These are phyloP conservation scores for Xerocomus nothofagi DNA, from an alignment of 1,284 basidiomycete species.

Conservation along the genomic window DNA sequence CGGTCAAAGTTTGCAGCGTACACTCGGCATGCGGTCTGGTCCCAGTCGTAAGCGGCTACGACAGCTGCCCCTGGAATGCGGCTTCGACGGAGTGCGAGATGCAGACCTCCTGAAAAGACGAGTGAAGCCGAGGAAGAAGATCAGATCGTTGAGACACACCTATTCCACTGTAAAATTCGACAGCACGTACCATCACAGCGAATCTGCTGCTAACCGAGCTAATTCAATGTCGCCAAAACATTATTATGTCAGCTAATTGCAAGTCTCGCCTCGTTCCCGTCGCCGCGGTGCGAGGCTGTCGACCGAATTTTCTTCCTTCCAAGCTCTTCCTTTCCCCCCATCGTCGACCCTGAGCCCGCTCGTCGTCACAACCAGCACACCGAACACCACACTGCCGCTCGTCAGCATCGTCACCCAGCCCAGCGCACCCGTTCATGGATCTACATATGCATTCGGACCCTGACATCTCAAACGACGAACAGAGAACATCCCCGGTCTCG, in stretches of 20 bases:
- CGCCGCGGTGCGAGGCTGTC: constrained; percentile 5
- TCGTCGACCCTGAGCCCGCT: background rate
- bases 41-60: constrained; percentile 76
- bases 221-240: too few relatives aligned
- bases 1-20: constrained; percentile 58
- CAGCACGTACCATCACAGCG: constrained; percentile 41
- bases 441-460: constrained; percentile 1
- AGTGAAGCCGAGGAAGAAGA: constrained; percentile 13
- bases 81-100: constrained; percentile 62
- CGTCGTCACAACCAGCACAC: background rate
- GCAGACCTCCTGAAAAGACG: constrained; percentile 59
- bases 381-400: background rate
- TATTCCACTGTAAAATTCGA: constrained; percentile 79
- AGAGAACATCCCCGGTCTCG: constrained; percentile 1
- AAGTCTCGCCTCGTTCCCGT: constrained; percentile 15
- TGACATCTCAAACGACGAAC: constrained; percentile 5
- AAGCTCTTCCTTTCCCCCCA: background rate
- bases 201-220: too few relatives aligned
- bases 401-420: background rate
- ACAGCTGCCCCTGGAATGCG: constrained; percentile 39
- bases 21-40: constrained; percentile 66
- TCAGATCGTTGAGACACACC: constrained; percentile 39
- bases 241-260: constrained; percentile 30
- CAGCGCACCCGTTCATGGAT: constrained; percentile 8
- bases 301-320: constrained; percentile 6